Evolutionary conservation across 306 rosid species (phyloP).

Genomic region (Sophora flavescens): DNA sequence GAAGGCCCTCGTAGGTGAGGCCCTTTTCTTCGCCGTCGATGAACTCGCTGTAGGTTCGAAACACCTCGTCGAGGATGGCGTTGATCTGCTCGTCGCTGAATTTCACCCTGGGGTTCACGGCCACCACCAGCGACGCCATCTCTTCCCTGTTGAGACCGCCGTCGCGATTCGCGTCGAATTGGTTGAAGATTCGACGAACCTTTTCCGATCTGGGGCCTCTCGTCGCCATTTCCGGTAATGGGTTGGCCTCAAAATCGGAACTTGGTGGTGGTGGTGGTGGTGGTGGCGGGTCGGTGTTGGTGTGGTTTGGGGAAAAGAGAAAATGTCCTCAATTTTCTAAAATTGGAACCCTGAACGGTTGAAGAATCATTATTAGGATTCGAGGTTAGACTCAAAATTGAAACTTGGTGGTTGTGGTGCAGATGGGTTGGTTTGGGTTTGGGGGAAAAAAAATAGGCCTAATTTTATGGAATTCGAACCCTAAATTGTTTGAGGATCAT

Average conservation of each 20-base stretch:
- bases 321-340: slow-evolving; percentile 37
- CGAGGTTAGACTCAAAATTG: slow-evolving; percentile 29
- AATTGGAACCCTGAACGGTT: slow-evolving; percentile 49
- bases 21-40: slow-evolving; percentile 91
- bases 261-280: slow-evolving; percentile 16
- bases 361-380: slow-evolving; percentile 31
- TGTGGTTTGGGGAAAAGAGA: neutral
- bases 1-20: slow-evolving; percentile 85
- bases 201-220: slow-evolving; percentile 99
- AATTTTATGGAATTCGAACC: slow-evolving; percentile 13
- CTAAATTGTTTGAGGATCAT: slow-evolving; percentile 14
- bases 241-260: slow-evolving; percentile 30
- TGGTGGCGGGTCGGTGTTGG: slow-evolving; percentile 23
- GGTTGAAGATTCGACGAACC: slow-evolving; percentile 87
- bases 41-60: slow-evolving; percentile 87
- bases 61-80: slow-evolving; percentile 97
- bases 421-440: slow-evolving; percentile 16
- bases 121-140: slow-evolving; percentile 96
- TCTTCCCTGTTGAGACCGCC: slow-evolving; percentile 92
- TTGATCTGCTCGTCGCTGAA: slow-evolving; percentile 98
- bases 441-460: neutral
- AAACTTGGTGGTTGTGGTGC: slow-evolving; percentile 14
- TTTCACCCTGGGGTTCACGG: slow-evolving; percentile 98
- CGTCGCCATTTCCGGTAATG: slow-evolving; percentile 66
- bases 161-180: slow-evolving; percentile 82